A percentile compares a stretch with the other conserved stretches of the same genome.
Conservation (phyloP, 257 asterid genomes). For the Penstemon newberryi region DNA sequence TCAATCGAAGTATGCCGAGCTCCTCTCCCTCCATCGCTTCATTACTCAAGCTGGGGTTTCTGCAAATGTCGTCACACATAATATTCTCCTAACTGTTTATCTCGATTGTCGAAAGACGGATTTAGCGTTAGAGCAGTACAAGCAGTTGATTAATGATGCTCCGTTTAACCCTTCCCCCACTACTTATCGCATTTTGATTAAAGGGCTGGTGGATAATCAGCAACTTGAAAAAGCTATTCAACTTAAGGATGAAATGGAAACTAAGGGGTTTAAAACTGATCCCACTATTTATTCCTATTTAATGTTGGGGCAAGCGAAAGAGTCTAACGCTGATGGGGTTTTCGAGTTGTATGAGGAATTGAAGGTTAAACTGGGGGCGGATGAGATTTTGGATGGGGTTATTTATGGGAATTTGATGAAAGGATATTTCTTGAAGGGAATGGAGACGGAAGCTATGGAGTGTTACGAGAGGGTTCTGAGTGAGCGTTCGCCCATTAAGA, state of each 20-base stretch:
- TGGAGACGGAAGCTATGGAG: conserved; percentile 87
- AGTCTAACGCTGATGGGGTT: conserved; percentile 54
- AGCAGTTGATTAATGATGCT: conserved; percentile 67
- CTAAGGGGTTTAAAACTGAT: conserved; percentile 64
- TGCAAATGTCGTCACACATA: conserved; percentile 67
- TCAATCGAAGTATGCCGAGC: conserved; percentile 73
- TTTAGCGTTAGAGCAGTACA: conserved; percentile 82
- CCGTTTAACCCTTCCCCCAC: conserved; percentile 72
- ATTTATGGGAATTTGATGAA: conserved; percentile 84
- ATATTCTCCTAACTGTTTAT: conserved; percentile 66
- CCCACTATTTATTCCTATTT: conserved; percentile 63
- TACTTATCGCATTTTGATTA: conserved; percentile 66
- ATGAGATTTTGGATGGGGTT: conserved; percentile 62
- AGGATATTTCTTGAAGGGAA: conserved; percentile 81
- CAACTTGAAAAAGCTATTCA: conserved; percentile 66
- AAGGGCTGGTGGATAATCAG: conserved; percentile 70
- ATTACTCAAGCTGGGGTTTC: conserved; percentile 89
- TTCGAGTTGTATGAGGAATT: conserved; percentile 73
- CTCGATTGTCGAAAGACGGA: conserved; percentile 82
- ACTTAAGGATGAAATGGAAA: conserved; percentile 66
- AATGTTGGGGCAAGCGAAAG: conserved; percentile 70
- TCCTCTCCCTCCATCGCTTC: conserved; percentile 81
- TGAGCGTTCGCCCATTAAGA: conserved; percentile 53
- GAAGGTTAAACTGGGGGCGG: conserved; percentile 68
- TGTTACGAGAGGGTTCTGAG: conserved; percentile 58